A percentile compares a stretch with the other conserved stretches of the same genome.
These are phyloP conservation scores for Cladosporium sp. DNA, from an alignment of 2,329 filamentous ascomycete species.

Conservation along the genomic window DNA sequence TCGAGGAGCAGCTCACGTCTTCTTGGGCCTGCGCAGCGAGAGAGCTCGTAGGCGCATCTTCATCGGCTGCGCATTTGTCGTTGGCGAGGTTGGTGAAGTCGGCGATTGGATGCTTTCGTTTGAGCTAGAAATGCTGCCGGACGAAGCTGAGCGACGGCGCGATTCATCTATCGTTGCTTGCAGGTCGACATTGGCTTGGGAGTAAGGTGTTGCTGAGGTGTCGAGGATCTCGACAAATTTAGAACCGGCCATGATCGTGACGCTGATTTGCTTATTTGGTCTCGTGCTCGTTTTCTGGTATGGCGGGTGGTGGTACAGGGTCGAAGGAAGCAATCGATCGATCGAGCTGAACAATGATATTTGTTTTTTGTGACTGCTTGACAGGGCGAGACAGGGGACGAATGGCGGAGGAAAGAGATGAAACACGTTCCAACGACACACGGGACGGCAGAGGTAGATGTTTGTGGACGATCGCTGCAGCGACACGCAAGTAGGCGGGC, in stretches of 20 bases:
- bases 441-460: slow-evolving; percentile 13
- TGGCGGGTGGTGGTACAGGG: neutral
- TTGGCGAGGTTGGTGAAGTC: slow-evolving; percentile 16
- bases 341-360: slow-evolving; percentile 2
- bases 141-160: slow-evolving; percentile 35
- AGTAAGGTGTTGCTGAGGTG: slow-evolving; percentile 33
- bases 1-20: neutral
- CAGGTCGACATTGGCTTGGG: slow-evolving; percentile 39
- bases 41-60: slow-evolving; percentile 23
- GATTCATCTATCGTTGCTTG: slow-evolving; percentile 40
- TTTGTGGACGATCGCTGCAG: slow-evolving; percentile 15
- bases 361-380: neutral
- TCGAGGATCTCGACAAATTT: slow-evolving; percentile 43
- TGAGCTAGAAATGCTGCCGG: slow-evolving; percentile 28
- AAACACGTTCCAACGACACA: slow-evolving; percentile 11
- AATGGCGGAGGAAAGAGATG: neutral
- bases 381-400: neutral
- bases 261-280: neutral
- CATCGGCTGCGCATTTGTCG: slow-evolving; percentile 7
- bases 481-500: slow-evolving; percentile 18
- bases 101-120: slow-evolving; percentile 25
- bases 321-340: slow-evolving; percentile 17
- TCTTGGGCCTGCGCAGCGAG: slow-evolving; percentile 21
- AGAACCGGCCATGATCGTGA: slow-evolving; percentile 34
- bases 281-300: neutral